Percentiles rank a stretch among this genome's conserved stretches.
Evolutionary conservation across 768 basidiomycete species (phyloP).

Genomic region (Plicaturopsis crispa): DNA sequence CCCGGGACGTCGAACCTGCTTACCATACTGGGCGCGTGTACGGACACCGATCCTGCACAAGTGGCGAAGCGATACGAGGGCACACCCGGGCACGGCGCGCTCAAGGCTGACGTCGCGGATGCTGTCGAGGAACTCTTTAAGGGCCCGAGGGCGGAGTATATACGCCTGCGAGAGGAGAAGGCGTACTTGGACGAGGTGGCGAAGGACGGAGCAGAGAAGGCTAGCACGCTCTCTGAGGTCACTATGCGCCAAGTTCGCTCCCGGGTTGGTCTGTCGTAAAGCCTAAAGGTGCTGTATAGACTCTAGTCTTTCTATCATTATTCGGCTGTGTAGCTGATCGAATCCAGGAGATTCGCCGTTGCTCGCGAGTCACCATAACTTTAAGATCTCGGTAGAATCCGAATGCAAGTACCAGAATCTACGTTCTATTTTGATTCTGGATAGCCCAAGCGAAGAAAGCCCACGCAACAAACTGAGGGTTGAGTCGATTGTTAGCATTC

Average conservation of each 20-base stretch:
- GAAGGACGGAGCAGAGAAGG: constrained; percentile 52
- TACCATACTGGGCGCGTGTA: constrained; percentile 72
- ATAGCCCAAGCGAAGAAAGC: no score
- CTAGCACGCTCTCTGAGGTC: constrained; percentile 46
- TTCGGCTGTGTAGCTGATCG: no score
- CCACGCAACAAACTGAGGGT: no score
- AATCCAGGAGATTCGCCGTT: no score
- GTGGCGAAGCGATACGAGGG: constrained; percentile 45
- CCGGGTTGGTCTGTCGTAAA: constrained; percentile 50
- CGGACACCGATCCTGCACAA: constrained; percentile 31
- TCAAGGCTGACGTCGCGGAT: constrained; percentile 73
- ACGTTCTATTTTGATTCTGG: no score
- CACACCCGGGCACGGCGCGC: constrained; percentile 49
- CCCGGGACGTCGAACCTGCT: constrained; percentile 83
- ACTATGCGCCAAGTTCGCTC: constrained; percentile 66
- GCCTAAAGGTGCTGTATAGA: no score
- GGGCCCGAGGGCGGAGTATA: constrained; percentile 62
- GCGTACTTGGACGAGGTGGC: constrained; percentile 59
- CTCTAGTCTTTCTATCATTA: no score
- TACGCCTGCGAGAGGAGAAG: constrained; percentile 50
- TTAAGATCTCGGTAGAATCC: no score
- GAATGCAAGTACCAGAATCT: no score
- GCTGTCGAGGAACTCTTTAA: constrained; percentile 64
- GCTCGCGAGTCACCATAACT: no score
- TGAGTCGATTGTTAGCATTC: no score